Evolutionary conservation across 768 basidiomycete species (phyloP).

Genomic region (Phaeotremella fagi): DNA sequence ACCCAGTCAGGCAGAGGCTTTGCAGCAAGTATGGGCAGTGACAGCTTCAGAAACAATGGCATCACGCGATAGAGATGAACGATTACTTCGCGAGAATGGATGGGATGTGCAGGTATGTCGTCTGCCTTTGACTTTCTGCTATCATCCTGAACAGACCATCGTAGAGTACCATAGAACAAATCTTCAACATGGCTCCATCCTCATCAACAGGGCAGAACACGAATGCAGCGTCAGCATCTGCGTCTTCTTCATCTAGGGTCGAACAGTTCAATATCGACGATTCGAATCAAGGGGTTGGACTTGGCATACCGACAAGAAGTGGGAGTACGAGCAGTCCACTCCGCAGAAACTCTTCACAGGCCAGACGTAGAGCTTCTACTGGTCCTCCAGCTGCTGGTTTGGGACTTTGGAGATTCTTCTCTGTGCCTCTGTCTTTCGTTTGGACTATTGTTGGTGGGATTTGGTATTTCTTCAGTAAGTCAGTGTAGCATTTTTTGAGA

Average conservation of each 20-base stretch:
- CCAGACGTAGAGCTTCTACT: not conserved
- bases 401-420: conserved; percentile 25
- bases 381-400: conserved; percentile 16
- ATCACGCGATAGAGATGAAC: conserved; percentile 37
- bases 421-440: conserved; percentile 30
- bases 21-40: conserved; percentile 43
- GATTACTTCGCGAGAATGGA: conserved; percentile 37
- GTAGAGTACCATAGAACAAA: conserved; percentile 42
- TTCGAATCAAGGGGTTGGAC: conserved; percentile 1
- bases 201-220: conserved; percentile 6
- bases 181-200: conserved; percentile 24
- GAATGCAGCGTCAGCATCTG: conserved; percentile 4
- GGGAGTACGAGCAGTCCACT: conserved; percentile 2
- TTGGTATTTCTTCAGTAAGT: conserved; percentile 45
- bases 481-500: not conserved
- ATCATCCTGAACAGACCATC: conserved; percentile 14
- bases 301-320: too few relatives aligned
- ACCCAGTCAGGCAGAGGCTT: conserved; percentile 18
- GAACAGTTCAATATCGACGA: conserved; percentile 6
- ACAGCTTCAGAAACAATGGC: conserved; percentile 31
- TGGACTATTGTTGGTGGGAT: conserved; percentile 27
- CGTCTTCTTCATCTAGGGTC: not conserved
- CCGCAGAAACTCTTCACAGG: not conserved
- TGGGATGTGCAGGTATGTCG: conserved; percentile 46
- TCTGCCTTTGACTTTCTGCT: not conserved